A percentile compares a stretch with the other conserved stretches of the same genome.
phyloP scores from a whole-genome alignment of 768 basidiomycete species.

The Fistulinella prunicolor region DNA sequence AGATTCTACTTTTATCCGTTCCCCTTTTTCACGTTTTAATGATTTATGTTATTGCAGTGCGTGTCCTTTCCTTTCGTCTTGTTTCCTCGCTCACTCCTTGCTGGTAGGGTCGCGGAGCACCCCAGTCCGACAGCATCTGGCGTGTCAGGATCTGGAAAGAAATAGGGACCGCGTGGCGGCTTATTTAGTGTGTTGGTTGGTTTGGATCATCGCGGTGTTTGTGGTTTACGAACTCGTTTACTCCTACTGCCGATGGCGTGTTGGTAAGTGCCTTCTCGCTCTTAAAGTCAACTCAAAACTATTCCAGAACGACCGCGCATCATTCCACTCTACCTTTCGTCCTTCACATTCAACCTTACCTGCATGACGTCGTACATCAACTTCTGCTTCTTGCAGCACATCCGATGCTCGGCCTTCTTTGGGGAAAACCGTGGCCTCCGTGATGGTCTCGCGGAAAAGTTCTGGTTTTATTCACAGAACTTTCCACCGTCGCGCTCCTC shows the following conservation, averaged over 20 bases:
- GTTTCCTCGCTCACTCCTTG: conserved; percentile 12
- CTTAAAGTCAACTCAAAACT: conserved; percentile 4
- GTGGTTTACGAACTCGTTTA: conserved; percentile 76
- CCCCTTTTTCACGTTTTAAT: conserved; percentile 70
- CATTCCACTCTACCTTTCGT: conserved; percentile 78
- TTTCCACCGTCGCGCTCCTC: conserved; percentile 77
- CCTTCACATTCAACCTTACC: conserved; percentile 70
- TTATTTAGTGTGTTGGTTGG: conserved; percentile 77
- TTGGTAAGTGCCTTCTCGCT: conserved; percentile 55
- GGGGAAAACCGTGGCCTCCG: conserved; percentile 46
- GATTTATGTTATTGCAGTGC: conserved; percentile 81
- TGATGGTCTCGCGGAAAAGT: conserved; percentile 74
- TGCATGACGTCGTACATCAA: conserved; percentile 77
- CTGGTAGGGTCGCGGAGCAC: conserved; percentile 63
- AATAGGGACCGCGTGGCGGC: conserved; percentile 83
- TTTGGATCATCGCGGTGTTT: conserved; percentile 70
- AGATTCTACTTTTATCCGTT: conserved; percentile 65
- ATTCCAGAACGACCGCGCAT: conserved; percentile 78
- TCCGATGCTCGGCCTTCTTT: conserved; percentile 68
- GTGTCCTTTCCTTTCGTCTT: conserved; percentile 32
- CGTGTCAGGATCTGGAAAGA: conserved; percentile 67
- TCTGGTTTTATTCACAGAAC: conserved; percentile 83
- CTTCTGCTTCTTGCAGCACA: conserved; percentile 81
- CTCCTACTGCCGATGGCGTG: conserved; percentile 70
- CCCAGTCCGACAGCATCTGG: conserved; percentile 68